Conservation (phyloP, 2,329 filamentous ascomycete species). For the Sclerotinia subarctica region DNA sequence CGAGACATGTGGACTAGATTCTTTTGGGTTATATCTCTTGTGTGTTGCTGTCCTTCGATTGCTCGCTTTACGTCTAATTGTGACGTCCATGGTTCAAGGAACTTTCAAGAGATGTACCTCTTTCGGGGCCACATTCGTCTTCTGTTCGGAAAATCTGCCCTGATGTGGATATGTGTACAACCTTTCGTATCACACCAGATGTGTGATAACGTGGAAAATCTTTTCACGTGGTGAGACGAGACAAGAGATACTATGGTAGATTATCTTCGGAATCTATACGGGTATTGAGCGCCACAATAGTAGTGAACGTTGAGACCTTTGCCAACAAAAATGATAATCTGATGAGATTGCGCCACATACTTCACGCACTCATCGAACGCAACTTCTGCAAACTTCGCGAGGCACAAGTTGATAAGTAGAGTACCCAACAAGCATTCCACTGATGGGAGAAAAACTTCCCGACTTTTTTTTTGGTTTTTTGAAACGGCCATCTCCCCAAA, state of each 20-base stretch:
- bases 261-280: slow-evolving; percentile 1
- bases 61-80: neutral
- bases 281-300: neutral
- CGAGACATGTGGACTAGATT: slow-evolving; percentile 13
- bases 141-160: neutral
- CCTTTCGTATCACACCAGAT: neutral
- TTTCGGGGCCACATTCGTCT: neutral
- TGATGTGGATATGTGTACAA: neutral
- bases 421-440: neutral
- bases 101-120: neutral
- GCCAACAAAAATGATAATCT: neutral
- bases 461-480: no score
- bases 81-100: slow-evolving; percentile 4
- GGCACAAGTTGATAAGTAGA: neutral
- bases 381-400: neutral
- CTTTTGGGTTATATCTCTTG: neutral
- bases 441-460: neutral
- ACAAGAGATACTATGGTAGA: neutral
- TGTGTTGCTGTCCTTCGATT: neutral
- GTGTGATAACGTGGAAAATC: slow-evolving; percentile 15
- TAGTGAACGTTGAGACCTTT: neutral
- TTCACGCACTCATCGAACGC: neutral
- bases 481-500: no score
- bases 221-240: slow-evolving; percentile 12
- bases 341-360: slow-evolving; percentile 10